These are phyloP conservation scores for Neurospora sp. DNA, from an alignment of 495 filamentous ascomycete species.

Conservation along the genomic window DNA sequence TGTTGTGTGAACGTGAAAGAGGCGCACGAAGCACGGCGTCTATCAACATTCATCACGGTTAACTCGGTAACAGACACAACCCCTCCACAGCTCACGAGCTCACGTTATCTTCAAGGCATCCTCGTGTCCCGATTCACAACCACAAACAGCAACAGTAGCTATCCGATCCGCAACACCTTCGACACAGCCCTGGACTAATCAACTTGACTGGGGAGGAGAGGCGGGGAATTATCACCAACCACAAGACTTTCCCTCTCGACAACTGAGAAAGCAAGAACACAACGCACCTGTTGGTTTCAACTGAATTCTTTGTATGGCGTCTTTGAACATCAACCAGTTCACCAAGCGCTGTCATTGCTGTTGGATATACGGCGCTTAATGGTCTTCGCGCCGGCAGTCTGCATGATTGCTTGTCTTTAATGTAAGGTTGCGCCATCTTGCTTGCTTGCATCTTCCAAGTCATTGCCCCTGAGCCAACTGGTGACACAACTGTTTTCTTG, in stretches of 20 bases:
- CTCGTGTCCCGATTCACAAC: neutral
- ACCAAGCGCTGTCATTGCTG: neutral
- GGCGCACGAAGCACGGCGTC: neutral
- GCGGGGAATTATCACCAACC: neutral
- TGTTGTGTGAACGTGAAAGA: neutral
- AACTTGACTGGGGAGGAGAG: neutral
- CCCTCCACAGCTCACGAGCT: neutral
- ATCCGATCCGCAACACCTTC: neutral
- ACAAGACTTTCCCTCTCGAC: neutral
- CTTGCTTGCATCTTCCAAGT: neutral
- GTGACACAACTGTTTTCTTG: neutral
- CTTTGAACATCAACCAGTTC: neutral
- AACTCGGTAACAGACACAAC: neutral
- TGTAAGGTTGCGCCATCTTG: conserved; percentile 1
- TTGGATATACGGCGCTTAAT: conserved; percentile 1
- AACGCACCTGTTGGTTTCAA: neutral
- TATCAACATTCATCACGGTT: neutral
- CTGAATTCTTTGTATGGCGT: neutral
- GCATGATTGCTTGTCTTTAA: conserved; percentile 2
- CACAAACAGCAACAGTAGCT: neutral
- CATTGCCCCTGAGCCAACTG: neutral
- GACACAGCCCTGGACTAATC: neutral
- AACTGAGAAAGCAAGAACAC: neutral
- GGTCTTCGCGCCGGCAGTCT: conserved; percentile 3
- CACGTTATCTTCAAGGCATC: neutral